Base-by-base conservation (phyloP, 1,139 yeast genomes). In the Kodamaea anthophila region DNA sequence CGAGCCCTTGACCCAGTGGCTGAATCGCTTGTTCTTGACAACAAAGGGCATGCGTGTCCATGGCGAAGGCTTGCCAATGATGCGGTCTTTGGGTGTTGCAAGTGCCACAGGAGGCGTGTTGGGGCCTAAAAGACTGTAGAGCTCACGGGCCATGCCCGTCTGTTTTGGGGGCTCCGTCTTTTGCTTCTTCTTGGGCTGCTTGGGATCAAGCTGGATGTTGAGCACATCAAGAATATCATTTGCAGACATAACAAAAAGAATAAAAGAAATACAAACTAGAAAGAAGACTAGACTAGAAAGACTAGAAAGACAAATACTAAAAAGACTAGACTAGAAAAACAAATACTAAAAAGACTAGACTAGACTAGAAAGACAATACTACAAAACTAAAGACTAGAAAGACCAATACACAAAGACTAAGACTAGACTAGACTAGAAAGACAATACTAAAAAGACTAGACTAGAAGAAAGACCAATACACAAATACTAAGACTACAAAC, bases 1-100 rank as follows among this genome's bases (percentile, higher is more conserved):
- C 2, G 81, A 67, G 1, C 94, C 94, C 39, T 85, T 78, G 5
- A 79, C 88, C 98, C 98, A 93, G 55, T 91, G 98, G 33, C 65
- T 60, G 26, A 88, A 62, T 4, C 55, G 40, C 23, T 58, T 58
- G 24, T 58, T 74, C 28, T 70, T 74, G 29, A 78, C 61, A 5
- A 43, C 63, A 49, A 91, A 91, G 5, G 68, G 61, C 24, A 72
- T 68, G 53, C 74, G 64, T 0, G 76, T 69, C 98, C 98, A 91
- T 1, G 96, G 88, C 0, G 91, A 73, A 0, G 86, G 82, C 41
- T 75, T 79, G 44, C 79, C 62, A 36, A 74, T 73, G 34, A 87
- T 66, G 41, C 75, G 71, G 35, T 79, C 84, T 44, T 82, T 84
- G 43, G 77, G 76, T 29, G 65, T 32, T 9, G 46, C 33, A 9